Base-by-base conservation (phyloP, 2,329 filamentous ascomycete genomes). In the Hymenoscyphus infarciens region DNA sequence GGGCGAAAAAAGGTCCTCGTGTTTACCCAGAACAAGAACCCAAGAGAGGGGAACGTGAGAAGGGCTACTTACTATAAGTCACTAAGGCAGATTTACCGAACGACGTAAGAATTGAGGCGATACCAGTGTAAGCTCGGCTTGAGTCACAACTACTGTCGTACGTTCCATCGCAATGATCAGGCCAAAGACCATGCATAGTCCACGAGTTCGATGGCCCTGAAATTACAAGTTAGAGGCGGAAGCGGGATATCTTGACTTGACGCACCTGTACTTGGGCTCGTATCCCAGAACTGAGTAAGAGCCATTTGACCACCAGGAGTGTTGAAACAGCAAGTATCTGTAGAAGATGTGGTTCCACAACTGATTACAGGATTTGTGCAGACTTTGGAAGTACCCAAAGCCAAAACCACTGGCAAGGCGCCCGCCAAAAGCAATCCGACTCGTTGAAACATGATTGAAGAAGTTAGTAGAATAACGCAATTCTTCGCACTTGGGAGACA, bases 231-330 rank as follows among this genome's bases (percentile, higher is more conserved):
- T 19, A 19, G 27, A 38, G 29, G 25, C 52, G 33, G 42, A 33
- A 8, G 54, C 16, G 8, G 27, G 25, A 29, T n/a, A 19, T 33
- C 8, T 31, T 19, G 15, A 31, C 15, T n/a, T 42, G 15, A 55
- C 29, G 56, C 63, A 67, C 66, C 67, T 3, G 84, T 82, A 1
- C 82, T 77, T 1, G 87, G 87, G 63, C 82, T 74, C 1, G 85
- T 83, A 72, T 92, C 89, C 89, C 90, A 92, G 77, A 92, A 92
- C 69, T 92, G 89, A 1, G 90, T 92, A 75, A 86, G 84, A 5
- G 92, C 80, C 57, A 92, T 77, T 66, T 90, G 84, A 2, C 90
- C 90, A 5, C 88, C 86, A 0, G 89, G 89, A 27, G 85, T 81
- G 70, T 89, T 89, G 77, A 92, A 89, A 76, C 90, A 93, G 78